Percentiles rank a stretch among this genome's conserved stretches.
Evolutionary conservation across 148 eudicot species (phyloP).

Genomic region (Vaccinium myrtillus): DNA sequence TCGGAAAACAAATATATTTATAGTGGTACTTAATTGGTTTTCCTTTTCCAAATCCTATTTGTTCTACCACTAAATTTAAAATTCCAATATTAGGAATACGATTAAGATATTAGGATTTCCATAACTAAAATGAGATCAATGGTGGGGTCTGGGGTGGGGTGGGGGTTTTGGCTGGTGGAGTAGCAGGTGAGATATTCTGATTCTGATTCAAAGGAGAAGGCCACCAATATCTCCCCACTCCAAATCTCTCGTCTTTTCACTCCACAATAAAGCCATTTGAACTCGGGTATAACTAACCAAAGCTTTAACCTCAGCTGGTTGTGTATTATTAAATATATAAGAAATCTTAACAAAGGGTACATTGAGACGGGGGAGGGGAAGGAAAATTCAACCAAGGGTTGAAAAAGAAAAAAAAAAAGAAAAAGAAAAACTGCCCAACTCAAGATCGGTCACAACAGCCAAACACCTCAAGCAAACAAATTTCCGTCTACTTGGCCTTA

Average conservation of each 20-base stretch:
- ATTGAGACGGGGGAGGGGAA: too few species aligned
- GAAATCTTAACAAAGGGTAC: too few species aligned
- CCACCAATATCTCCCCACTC: not conserved
- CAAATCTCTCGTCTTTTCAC: not conserved
- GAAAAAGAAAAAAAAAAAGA: too few species aligned
- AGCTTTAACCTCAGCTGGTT: too few species aligned
- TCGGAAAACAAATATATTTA: too few species aligned
- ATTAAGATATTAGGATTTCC: not conserved
- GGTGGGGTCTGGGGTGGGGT: not conserved
- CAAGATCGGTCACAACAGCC: too few species aligned
- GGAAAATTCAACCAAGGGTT: too few species aligned
- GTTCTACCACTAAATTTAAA: not conserved
- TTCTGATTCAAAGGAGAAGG: not conserved
- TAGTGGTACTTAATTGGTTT: not conserved
- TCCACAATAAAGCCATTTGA: not conserved
- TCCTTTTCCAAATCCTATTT: not conserved
- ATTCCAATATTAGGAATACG: not conserved
- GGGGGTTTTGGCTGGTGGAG: not conserved
- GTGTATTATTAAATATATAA: too few species aligned
- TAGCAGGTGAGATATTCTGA: constrained; percentile 8
- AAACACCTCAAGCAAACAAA: too few species aligned
- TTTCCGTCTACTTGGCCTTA: too few species aligned
- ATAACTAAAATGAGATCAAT: not conserved
- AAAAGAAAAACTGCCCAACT: too few species aligned
- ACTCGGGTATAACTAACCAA: too few species aligned